Percentiles rank a stretch among this genome's conserved stretches.
phyloP scores from a whole-genome alignment of 2,329 filamentous ascomycete species.

The Chaetomium globosum region DNA sequence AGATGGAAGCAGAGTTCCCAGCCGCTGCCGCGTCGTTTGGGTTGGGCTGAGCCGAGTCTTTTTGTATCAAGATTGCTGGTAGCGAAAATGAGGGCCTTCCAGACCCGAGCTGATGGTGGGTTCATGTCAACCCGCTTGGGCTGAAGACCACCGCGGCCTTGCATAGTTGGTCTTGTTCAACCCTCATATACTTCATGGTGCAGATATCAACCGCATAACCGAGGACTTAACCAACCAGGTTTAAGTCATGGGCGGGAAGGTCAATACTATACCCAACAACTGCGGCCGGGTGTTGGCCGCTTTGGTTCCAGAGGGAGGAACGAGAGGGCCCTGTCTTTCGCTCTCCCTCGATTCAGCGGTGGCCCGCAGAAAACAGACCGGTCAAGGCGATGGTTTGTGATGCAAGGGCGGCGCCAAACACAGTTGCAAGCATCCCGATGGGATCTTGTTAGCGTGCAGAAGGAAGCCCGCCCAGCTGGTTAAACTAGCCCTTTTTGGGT shows the following conservation, averaged over 20 bases:
- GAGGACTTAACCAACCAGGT: conserved; percentile 19
- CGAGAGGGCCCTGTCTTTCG: no score
- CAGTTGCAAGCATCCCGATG: conserved; percentile 5
- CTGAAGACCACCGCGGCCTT: conserved; percentile 11
- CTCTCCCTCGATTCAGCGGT: no score
- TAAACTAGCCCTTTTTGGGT: conserved; percentile 20
- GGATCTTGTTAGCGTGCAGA: conserved; percentile 22
- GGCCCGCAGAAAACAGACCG: not conserved
- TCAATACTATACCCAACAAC: not conserved
- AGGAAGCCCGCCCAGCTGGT: conserved; percentile 19
- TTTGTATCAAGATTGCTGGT: conserved; percentile 11
- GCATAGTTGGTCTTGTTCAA: not conserved
- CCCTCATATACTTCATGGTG: not conserved
- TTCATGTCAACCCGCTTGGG: conserved; percentile 25
- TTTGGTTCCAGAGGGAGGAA: not conserved
- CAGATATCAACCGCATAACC: conserved; percentile 10
- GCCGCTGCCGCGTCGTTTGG: not conserved
- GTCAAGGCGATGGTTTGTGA: conserved; percentile 4
- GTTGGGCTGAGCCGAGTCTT: not conserved
- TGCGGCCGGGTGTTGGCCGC: not conserved
- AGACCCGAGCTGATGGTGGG: conserved; percentile 15
- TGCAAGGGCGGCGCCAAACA: conserved; percentile 17
- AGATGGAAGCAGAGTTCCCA: not conserved
- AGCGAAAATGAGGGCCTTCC: conserved; percentile 14
- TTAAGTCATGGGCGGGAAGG: not conserved